These are phyloP conservation scores for Lagenidium giganteum DNA, from an alignment of 352 stramenopile genomes.

Conservation along the genomic window DNA sequence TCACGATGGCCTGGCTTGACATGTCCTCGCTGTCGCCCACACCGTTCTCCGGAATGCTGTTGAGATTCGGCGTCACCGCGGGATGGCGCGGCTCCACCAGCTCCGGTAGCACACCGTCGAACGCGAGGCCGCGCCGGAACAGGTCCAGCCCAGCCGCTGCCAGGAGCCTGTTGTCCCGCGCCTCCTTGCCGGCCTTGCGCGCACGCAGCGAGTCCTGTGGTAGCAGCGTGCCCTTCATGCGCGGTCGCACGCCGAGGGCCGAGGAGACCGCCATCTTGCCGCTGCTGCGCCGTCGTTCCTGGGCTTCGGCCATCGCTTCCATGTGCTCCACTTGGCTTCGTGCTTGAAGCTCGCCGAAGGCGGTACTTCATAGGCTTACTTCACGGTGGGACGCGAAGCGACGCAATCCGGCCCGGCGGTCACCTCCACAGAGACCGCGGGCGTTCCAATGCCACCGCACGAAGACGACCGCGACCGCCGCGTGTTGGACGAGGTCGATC, in stretches of 20 bases:
- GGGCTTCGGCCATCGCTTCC: neutral
- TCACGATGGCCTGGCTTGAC: slow-evolving; percentile 40
- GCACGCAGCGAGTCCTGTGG: slow-evolving; percentile 43
- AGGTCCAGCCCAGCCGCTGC: slow-evolving; percentile 54
- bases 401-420: too few species aligned
- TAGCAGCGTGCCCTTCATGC: slow-evolving; percentile 36
- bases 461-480: slow-evolving; percentile 20
- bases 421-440: too few species aligned
- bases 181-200: slow-evolving; percentile 4
- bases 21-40: neutral
- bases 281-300: neutral
- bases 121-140: slow-evolving; percentile 50
- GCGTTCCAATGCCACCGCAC: too few species aligned
- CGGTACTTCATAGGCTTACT: slow-evolving; percentile 20
- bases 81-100: slow-evolving; percentile 31
- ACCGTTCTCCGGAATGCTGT: slow-evolving; percentile 45
- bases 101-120: slow-evolving; percentile 36
- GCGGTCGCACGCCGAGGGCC: slow-evolving; percentile 4
- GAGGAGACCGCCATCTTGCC: neutral
- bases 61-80: slow-evolving; percentile 41
- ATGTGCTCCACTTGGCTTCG: neutral
- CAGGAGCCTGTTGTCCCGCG: slow-evolving; percentile 22
- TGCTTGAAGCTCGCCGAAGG: neutral
- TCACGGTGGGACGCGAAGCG: slow-evolving; percentile 13
- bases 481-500: slow-evolving; percentile 75